Percentiles rank a stretch among this genome's conserved stretches.
Evolutionary conservation across 352 stramenopile species (phyloP).

Genomic region (Phytophthora rubi): DNA sequence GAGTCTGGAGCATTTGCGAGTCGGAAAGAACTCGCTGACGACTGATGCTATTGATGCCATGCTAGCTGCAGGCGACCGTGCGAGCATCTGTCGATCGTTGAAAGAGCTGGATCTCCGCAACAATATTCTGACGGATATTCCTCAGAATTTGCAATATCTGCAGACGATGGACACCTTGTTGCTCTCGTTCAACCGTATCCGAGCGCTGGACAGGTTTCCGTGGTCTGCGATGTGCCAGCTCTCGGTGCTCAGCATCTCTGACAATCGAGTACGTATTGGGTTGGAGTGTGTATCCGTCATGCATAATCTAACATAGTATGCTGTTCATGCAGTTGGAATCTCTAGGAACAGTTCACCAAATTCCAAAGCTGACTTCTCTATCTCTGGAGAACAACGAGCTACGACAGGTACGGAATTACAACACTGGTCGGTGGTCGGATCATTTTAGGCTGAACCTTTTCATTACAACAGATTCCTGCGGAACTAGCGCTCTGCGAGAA

Average conservation of each 20-base stretch:
- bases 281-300: neutral
- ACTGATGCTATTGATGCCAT: conserved; percentile 53
- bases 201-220: conserved; percentile 54
- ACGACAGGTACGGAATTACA: conserved; percentile 47
- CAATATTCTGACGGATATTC: conserved; percentile 66
- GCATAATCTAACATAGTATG: neutral
- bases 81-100: conserved; percentile 49
- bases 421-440: neutral
- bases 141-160: conserved; percentile 49
- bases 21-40: conserved; percentile 84
- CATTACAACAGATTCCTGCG: conserved; percentile 57
- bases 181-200: conserved; percentile 74
- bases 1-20: conserved; percentile 60
- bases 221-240: conserved; percentile 70
- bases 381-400: conserved; percentile 89
- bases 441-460: neutral
- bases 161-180: conserved; percentile 66
- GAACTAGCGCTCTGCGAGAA: conserved; percentile 65
- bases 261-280: conserved; percentile 63
- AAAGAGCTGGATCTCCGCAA: conserved; percentile 80
- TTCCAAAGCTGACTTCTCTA: conserved; percentile 67
- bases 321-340: conserved; percentile 53
- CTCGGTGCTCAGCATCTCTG: conserved; percentile 63
- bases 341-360: conserved; percentile 65
- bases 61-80: conserved; percentile 32